Evolutionary conservation across 2,329 filamentous ascomycete genomes (phyloP).

Genomic region (Orbilia blumenaviensis): DNA sequence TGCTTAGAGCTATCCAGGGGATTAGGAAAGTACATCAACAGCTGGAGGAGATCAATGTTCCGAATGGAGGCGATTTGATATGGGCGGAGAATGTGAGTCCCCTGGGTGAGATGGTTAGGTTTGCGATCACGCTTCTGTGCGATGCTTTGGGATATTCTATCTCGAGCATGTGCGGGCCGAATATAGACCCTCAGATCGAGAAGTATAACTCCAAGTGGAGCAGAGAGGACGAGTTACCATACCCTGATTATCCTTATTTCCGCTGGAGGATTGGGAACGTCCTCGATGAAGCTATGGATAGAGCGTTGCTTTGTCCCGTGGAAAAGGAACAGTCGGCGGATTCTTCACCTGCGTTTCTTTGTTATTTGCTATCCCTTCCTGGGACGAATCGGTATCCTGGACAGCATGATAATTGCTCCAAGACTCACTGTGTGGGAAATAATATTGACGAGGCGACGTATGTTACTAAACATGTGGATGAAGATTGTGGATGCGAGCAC

Average conservation of each 20-base stretch:
- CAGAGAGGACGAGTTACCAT: conserved; percentile 1
- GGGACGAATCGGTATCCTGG: conserved; percentile 31
- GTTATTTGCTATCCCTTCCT: conserved; percentile 43
- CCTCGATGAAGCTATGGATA: conserved; percentile 47
- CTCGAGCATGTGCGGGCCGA: background rate
- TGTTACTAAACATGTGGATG: conserved; percentile 42
- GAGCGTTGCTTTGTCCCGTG: conserved; percentile 37
- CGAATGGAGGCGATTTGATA: conserved; percentile 19
- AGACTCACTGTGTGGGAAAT: conserved; percentile 36
- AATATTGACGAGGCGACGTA: conserved; percentile 47
- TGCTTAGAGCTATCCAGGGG: conserved; percentile 1
- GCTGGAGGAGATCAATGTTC: conserved; percentile 21
- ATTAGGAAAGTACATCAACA: conserved; percentile 3
- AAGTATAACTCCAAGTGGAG: conserved; percentile 44
- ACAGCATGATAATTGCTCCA: conserved; percentile 27
- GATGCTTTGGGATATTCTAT: conserved; percentile 38
- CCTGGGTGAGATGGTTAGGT: conserved; percentile 23
- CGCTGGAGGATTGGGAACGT: conserved; percentile 18
- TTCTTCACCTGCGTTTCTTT: conserved; percentile 26
- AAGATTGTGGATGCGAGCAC: conserved; percentile 27
- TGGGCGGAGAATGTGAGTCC: conserved; percentile 10
- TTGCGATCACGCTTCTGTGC: conserved; percentile 36
- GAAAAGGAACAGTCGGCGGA: conserved; percentile 26
- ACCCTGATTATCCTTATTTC: conserved; percentile 8
- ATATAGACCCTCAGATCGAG: conserved; percentile 21